Base-by-base conservation (phyloP, 257 asterid species). In the Buddleja alternifolia region DNA sequence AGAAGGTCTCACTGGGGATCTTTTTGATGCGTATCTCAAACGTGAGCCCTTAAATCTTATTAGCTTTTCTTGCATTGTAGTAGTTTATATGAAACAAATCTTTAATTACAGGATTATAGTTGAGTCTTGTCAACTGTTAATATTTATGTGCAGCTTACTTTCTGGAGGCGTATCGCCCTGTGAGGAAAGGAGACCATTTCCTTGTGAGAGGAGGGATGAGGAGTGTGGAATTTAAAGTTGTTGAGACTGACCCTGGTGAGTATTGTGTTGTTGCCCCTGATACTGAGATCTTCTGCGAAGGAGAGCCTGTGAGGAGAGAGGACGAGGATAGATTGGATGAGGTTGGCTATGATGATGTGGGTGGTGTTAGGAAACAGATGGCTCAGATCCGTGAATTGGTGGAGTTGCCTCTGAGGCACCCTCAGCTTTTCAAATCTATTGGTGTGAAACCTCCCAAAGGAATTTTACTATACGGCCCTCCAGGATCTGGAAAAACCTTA, bases 381-480 rank as follows among this genome's bases (percentile, higher is more conserved):
- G 93, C 88, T 61, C 93, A 86, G 78, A 86, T 86, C 67, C 93
- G 93, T 70, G 93, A 86, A 74, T 66, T 86, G 70, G 93, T 86
- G 17, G 93, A 86, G 65, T 68, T 84, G 73, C 93, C 93, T 11
- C 73, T 86, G 65, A 86, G 93, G 80, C 93, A 86, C 73, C 93
- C 93, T 0, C 88, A 83, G 54, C 93, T 86, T 40, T 86, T 86
- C 81, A 86, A 86, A 74, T 81, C 93, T 41, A 83, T 86, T 58
- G 93, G 93, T 23, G 93, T 86, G 65, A 86, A 86, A 73, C 93
- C 93, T 8, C 93, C 93, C 0, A 86, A 86, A 67, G 93, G 93
- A 62, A 86, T 86, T 65, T 72, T 86, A 45, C 82, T 86, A 1
- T 86, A 75, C 58, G 89, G 89, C 0, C 89, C 87, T 15, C 87